Conservation (phyloP, 163 green algal species). For the Scenedesmus sp. region DNA sequence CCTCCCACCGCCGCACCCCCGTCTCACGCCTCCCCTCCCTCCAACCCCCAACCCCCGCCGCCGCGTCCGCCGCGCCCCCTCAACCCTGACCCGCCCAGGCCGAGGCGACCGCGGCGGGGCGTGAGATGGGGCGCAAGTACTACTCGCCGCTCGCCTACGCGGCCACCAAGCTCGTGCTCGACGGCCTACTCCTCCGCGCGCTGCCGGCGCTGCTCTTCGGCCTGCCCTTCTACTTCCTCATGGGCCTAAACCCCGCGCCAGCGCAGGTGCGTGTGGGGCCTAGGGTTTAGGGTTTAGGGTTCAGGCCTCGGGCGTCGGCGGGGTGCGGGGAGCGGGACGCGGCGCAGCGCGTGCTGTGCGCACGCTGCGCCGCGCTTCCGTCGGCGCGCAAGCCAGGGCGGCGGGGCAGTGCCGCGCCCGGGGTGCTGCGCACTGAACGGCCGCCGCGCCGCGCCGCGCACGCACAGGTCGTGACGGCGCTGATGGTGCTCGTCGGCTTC, state of each 20-base stretch:
- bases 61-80: too few species aligned
- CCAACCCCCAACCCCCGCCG: too few species aligned
- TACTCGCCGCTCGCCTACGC: constrained; percentile 63
- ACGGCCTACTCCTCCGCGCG: constrained; percentile 66
- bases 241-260: constrained; percentile 18
- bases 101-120: constrained; percentile 42
- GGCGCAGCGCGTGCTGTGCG: too few species aligned
- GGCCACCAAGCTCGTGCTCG: constrained; percentile 64
- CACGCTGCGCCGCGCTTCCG: too few species aligned
- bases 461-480: constrained; percentile 62
- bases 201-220: constrained; percentile 59
- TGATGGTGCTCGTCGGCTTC: constrained; percentile 64
- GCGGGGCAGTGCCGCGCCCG: too few species aligned
- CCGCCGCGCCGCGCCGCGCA: not conserved
- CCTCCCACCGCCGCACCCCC: too few species aligned
- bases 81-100: too few species aligned
- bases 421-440: not conserved
- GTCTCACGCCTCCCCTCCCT: too few species aligned
- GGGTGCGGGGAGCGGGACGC: not conserved
- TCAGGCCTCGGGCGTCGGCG: not conserved
- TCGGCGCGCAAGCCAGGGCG: too few species aligned
- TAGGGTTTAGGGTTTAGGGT: not conserved
- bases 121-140: constrained; percentile 61
- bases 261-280: not conserved
- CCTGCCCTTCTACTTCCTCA: constrained; percentile 62